phyloP scores from a whole-genome alignment of 2,329 filamentous ascomycete species.

The Claviceps paspali region DNA sequence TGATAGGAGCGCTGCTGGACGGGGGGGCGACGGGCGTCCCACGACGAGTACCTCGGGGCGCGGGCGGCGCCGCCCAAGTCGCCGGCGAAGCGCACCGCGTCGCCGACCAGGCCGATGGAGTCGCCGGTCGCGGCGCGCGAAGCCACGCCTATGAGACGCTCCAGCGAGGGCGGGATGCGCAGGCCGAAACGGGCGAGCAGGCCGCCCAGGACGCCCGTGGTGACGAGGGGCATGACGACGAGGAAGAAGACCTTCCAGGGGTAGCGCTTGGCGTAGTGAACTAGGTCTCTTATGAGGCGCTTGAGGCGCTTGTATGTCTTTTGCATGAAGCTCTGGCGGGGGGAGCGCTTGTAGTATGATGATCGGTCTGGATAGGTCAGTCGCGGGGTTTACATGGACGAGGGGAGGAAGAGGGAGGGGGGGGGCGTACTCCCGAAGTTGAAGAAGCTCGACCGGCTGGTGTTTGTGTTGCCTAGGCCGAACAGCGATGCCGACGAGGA shows the following conservation, averaged over 20 bases:
- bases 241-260: constrained; percentile 78
- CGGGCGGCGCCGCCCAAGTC: constrained; percentile 13
- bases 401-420: not conserved
- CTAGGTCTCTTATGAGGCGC: constrained; percentile 64
- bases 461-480: constrained; percentile 25
- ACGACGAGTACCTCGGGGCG: too few species aligned
- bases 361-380: constrained; percentile 27
- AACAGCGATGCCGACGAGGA: constrained; percentile 31
- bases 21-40: constrained; percentile 10
- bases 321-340: constrained; percentile 63
- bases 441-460: constrained; percentile 30
- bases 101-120: constrained; percentile 33
- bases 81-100: constrained; percentile 39
- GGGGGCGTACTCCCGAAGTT: constrained; percentile 16
- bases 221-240: constrained; percentile 75
- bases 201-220: constrained; percentile 65
- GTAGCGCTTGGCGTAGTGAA: constrained; percentile 67
- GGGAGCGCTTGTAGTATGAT: constrained; percentile 65
- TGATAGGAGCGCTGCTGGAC: too few species aligned
- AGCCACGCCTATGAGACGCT: constrained; percentile 41
- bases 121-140: constrained; percentile 32
- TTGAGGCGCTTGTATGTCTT: constrained; percentile 62
- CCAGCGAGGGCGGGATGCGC: constrained; percentile 49
- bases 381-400: too few species aligned
- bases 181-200: constrained; percentile 69